Evolutionary conservation across 306 rosid species (phyloP).

Genomic region (Cyclanthera cordifolia): DNA sequence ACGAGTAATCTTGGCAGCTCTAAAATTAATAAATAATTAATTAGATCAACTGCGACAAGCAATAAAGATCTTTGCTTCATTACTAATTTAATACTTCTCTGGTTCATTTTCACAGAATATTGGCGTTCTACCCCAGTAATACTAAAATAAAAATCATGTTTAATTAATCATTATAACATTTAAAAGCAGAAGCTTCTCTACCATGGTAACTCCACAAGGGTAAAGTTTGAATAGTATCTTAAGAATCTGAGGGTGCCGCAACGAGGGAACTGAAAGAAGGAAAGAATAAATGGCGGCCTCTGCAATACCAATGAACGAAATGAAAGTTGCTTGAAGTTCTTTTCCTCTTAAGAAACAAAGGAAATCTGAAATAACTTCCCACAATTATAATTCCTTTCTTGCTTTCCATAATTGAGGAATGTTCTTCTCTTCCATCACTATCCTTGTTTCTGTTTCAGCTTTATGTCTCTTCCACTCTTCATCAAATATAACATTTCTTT

Average conservation of each 20-base stretch:
- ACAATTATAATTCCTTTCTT: slow-evolving; percentile 49
- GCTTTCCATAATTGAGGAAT: slow-evolving; percentile 26
- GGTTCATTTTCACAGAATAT: background rate
- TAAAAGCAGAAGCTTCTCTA: background rate
- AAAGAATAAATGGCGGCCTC: background rate
- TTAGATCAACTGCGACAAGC: background rate
- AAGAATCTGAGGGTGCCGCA: background rate
- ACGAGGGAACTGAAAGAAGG: background rate
- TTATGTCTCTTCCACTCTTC: no score
- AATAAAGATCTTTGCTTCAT: no score
- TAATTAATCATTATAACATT: background rate
- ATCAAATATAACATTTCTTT: background rate
- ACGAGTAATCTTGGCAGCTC: background rate
- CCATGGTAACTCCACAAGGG: background rate
- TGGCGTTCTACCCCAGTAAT: background rate
- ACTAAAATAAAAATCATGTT: background rate
- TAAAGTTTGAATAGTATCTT: background rate
- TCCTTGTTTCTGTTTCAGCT: background rate
- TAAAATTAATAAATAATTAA: background rate
- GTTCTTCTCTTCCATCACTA: slow-evolving; percentile 19
- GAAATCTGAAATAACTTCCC: slow-evolving; percentile 9
- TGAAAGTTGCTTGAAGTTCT: background rate
- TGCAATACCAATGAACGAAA: background rate
- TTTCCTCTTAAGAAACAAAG: background rate
- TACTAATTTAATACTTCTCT: no score